Percentiles rank a stretch among this genome's conserved stretches.
Evolutionary conservation across 257 asterid species (phyloP).

Genomic region (Solanum sitiens): DNA sequence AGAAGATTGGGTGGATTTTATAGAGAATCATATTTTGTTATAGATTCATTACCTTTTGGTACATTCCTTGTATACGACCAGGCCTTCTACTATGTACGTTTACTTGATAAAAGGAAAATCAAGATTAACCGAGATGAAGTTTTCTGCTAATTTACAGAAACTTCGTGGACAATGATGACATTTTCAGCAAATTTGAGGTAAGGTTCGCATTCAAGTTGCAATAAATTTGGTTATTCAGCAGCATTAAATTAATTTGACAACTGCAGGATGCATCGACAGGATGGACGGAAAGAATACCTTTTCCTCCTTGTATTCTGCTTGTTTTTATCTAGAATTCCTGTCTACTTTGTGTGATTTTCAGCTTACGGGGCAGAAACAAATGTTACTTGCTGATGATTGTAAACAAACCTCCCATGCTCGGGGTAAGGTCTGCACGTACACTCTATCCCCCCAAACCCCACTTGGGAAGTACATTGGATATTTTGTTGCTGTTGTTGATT

Average conservation of each 20-base stretch:
- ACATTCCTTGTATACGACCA: not conserved
- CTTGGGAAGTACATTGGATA: not conserved
- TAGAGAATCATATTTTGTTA: not conserved
- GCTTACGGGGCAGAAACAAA: not conserved
- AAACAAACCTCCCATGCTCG: not conserved
- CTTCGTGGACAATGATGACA: not conserved
- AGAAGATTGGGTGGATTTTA: not conserved
- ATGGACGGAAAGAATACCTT: not conserved
- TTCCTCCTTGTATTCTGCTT: not conserved
- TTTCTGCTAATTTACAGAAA: not conserved
- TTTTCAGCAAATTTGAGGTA: not conserved
- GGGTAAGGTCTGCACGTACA: not conserved
- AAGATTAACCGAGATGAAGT: not conserved
- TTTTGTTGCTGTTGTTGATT: not conserved
- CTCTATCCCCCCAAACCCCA: not conserved
- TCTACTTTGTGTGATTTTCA: not conserved
- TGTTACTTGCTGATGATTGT: not conserved
- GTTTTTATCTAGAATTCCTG: not conserved
- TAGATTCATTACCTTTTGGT: not conserved
- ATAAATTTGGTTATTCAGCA: not conserved
- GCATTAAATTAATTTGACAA: not conserved
- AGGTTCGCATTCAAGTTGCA: not conserved
- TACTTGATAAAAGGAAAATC: not conserved
- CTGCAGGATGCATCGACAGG: not conserved
- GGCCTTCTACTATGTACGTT: not conserved